Base-by-base conservation (phyloP, 495 filamentous ascomycete genomes). In the Aspergillus cristatus region DNA sequence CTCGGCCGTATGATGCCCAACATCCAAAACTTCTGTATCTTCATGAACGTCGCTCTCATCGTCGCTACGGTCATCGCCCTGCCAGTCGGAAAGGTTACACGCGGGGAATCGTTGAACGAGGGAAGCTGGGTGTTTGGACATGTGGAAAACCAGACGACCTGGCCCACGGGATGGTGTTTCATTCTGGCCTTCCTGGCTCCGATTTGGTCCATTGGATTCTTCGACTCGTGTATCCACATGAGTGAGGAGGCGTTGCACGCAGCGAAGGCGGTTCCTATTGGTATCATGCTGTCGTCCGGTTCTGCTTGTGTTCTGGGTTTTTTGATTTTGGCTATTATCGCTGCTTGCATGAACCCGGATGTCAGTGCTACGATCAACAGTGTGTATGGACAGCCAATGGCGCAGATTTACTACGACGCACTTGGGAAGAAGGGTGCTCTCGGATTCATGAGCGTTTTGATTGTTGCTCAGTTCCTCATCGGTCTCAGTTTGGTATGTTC, bases 1-100 rank as follows among this genome's bases (percentile, higher is more conserved):
- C 48, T 72, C 17, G 67, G 60, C 4, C 70, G 65, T n/a, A 61
- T 77, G 14, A 84, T 84, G 78, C 75, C 71, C 7, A 75, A 70
- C 42, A 72, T 84, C 30, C 80, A 84, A 49, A 75, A 74, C 0
- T 58, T 71, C 11, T 79, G 76, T 43, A 78, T 82, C 13, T 63
- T 70, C 32, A 62, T 75, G 46, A 83, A 84, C 45, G 60, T 82
- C 43, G 66, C 72, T 14, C 66, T 84, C 26, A 79, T 82, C 14
- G 42, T 75, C 7, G 75, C 75, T 2, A 80, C 78, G 2, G 69
- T 80, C 28, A 76, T 84, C 38, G 80, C 78, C 0, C 59, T 84
- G 1, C 80, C 79, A 2, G 59, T 81, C 12, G 79, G 78, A 1
- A 68, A 63, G 30, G 38, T 54, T 3, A 37, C 57, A 5, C 57